Base-by-base conservation (phyloP, 2,329 filamentous ascomycete genomes). In the Coniochaeta sp. region DNA sequence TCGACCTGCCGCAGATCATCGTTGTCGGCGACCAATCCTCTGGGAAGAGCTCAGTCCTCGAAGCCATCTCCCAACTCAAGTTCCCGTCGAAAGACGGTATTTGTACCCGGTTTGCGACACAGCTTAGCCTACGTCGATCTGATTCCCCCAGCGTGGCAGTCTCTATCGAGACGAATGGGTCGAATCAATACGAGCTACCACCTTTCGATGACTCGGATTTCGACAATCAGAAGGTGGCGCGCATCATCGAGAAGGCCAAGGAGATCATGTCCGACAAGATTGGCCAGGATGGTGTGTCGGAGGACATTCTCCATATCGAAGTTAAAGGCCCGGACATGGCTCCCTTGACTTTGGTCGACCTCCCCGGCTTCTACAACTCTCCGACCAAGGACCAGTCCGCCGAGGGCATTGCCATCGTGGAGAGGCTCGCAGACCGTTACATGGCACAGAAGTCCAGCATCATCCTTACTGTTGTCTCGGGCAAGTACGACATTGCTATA, bases 341-440 rank as follows among this genome's bases (percentile, higher is more conserved):
- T 16, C 78, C 82, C n/a, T 72, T 87, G 24, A 86, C 83, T 0
- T 74, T 86, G 19, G 81, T 86, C 12, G 82, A 87, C 66, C 71
- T 86, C 2, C 83, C 83, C 0, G 83, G 83, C 1, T 70, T 86
- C 22, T 80, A 82, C 57, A 75, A 79, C 47, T 74, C 74, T 0
- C 69, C 74, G 22, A 78, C 73, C 3, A 76, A 76, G 34, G 68
- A 74, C 28, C 28, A 31, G 28, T 31, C 28, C 9, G 1, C 77
- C 83, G 28, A 31, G 60, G 79, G 80, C 56, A 74, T 77, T 2
- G 66, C 74, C 5, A 63, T 79, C 3, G 78, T 86, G 19, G 62
- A 71, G n/a, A 69, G 76, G 0, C 71, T 86, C 7, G 78, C 84
- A 2, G 67, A 77, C 6, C 68, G 69, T 0, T 89, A 89, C 67